A percentile compares a stretch with the other conserved stretches of the same genome.
Evolutionary conservation across 345 rosid species (phyloP).

Genomic region (Arabis hirsuta): DNA sequence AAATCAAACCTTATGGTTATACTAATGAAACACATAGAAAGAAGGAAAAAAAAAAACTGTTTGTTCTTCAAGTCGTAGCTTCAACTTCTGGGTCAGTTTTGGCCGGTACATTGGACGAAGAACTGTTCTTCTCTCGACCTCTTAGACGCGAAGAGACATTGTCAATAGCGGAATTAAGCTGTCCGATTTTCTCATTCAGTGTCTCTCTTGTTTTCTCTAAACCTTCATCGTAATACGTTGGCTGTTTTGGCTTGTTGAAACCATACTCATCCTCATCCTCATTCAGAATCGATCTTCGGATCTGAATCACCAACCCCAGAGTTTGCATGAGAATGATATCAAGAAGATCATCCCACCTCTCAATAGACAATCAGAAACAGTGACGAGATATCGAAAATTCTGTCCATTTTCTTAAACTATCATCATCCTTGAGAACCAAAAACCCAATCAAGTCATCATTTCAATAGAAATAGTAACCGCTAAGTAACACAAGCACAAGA

Average conservation of each 20-base stretch:
- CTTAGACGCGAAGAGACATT: conserved; percentile 83
- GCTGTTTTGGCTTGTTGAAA: conserved; percentile 68
- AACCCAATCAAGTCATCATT: conserved; percentile 11
- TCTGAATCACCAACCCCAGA: conserved; percentile 47
- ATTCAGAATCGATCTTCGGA: conserved; percentile 71
- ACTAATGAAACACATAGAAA: conserved; percentile 9
- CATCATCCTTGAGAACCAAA: background rate
- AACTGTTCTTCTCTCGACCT: conserved; percentile 59
- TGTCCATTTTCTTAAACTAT: too few relatives aligned
- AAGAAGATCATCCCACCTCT: background rate
- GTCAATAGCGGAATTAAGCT: conserved; percentile 92
- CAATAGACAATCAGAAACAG: background rate
- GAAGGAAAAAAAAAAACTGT: background rate
- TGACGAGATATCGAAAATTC: background rate
- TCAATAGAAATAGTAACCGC: background rate
- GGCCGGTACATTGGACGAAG: conserved; percentile 44
- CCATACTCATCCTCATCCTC: conserved; percentile 92
- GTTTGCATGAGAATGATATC: conserved; percentile 8
- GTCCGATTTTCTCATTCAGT: conserved; percentile 78
- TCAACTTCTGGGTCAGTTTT: conserved; percentile 74
- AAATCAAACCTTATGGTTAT: conserved; percentile 15
- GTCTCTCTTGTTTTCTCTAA: conserved; percentile 92
- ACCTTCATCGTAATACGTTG: conserved; percentile 85
- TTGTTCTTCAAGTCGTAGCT: conserved; percentile 52
- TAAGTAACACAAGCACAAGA: background rate